Base-by-base conservation (phyloP, 2,329 filamentous ascomycete species). In the Calonectria crousiana region DNA sequence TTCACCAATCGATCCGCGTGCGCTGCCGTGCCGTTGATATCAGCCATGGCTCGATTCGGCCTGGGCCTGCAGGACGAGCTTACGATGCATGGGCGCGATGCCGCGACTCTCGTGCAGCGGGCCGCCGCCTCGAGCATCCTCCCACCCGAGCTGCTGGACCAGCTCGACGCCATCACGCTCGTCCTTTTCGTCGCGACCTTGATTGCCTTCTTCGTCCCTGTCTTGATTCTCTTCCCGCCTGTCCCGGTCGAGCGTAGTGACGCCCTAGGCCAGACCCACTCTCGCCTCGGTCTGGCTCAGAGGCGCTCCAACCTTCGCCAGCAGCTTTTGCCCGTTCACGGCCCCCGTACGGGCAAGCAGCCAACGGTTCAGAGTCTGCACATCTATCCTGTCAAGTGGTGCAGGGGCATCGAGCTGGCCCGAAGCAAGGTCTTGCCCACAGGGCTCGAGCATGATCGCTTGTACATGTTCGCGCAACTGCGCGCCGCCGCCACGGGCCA, bases 381-480 rank as follows among this genome's bases (percentile, higher is more conserved):
- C 85, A 90, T 95, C 74, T 96, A 97, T 83, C 95, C 96, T 0
- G 86, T 98, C 83, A 96, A 97, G 85, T 95, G 94, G 71, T 98
- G 95, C 83, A 88, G 87, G 71, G 94, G 93, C 34, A 92, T 98
- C 69, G 95, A 97, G 84, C 84, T 98, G 60, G 85, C 90, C 67
- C 86, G 89, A 74, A 91, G 90, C 74, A 89, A 91, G 69, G 89
- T 97, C 20, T 85, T 95, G 58, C 86, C 91, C 8, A 91, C 91
- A 3, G 95, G 95, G 2, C 88, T 98, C 71, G 90, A 93, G 82
- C 94, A 93, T 83, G 95, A 98, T 84, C 91, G 95, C 8, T 90
- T 96, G 78, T 98, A 95, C 86, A 93, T 92, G 62, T 95, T 98
- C 82, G 95, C 94, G 2, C 93, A 96, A 83, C 87, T 76, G 52